Conservation (phyloP, 495 filamentous ascomycete genomes). For the Neurospora sp. region DNA sequence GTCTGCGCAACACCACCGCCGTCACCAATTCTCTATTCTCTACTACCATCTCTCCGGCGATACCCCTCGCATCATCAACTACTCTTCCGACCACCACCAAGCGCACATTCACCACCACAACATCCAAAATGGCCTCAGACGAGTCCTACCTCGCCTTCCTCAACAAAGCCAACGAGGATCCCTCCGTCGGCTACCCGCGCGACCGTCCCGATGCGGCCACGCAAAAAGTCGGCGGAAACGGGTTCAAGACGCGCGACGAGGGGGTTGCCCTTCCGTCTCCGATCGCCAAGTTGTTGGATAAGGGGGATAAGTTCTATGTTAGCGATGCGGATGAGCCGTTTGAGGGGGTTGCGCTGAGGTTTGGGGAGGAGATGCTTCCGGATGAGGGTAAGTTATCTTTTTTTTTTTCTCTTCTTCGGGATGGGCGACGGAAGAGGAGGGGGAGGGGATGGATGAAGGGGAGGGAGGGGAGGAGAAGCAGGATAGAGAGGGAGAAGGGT, state of each 20-base stretch:
- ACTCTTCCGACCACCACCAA: background rate
- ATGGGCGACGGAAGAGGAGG: background rate
- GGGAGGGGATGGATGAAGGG: background rate
- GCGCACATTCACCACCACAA: background rate
- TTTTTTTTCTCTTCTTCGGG: background rate
- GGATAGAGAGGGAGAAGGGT: background rate
- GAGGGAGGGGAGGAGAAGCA: background rate
- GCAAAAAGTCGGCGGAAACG: background rate
- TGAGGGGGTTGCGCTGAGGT: slow-evolving; percentile 58
- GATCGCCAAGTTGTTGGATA: slow-evolving; percentile 38
- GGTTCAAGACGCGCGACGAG: slow-evolving; percentile 41
- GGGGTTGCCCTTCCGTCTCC: slow-evolving; percentile 44
- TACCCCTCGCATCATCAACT: background rate
- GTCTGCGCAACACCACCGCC: background rate
- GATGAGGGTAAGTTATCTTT: slow-evolving; percentile 43
- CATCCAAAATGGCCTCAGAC: slow-evolving; percentile 58
- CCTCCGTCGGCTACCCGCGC: slow-evolving; percentile 31
- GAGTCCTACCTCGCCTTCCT: slow-evolving; percentile 73
- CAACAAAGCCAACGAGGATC: slow-evolving; percentile 71
- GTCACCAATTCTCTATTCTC: no score
- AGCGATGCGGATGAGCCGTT: slow-evolving; percentile 83
- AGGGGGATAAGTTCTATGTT: slow-evolving; percentile 50
- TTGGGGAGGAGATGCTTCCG: slow-evolving; percentile 47
- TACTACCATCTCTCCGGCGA: background rate
- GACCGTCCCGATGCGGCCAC: background rate